Conservation (phyloP, 495 filamentous ascomycete genomes). For the Aspergillus funiculosus region DNA sequence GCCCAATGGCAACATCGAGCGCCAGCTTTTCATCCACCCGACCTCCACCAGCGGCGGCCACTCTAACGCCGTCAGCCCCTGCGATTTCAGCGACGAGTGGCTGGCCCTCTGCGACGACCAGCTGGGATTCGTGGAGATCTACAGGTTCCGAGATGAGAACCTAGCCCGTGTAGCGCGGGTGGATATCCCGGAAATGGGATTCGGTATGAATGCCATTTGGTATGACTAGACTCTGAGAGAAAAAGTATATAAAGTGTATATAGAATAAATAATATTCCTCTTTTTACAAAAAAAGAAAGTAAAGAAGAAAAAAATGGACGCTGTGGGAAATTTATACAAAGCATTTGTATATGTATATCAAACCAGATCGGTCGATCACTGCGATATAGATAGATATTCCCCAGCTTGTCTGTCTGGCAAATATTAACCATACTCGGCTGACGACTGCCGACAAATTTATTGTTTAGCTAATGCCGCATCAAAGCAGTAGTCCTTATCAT, state of each 20-base stretch:
- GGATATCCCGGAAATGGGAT: constrained; percentile 72
- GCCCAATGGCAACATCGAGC: constrained; percentile 63
- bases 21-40: constrained; percentile 70
- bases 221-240: constrained; percentile 71
- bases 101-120: constrained; percentile 79
- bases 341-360: no score
- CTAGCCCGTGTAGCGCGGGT: constrained; percentile 66
- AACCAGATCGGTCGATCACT: no score
- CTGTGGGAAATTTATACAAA: no score
- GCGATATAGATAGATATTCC: no score
- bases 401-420: no score
- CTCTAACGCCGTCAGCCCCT: constrained; percentile 75
- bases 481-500: no score
- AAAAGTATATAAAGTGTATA: constrained; percentile 5
- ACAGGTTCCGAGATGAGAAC: constrained; percentile 74
- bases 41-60: constrained; percentile 82
- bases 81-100: constrained; percentile 79
- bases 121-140: constrained; percentile 79
- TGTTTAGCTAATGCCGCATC: no score
- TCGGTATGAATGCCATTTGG: constrained; percentile 89
- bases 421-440: no score
- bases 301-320: no score
- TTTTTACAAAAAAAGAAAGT: no score
- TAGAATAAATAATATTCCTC: constrained; percentile 1
- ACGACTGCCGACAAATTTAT: no score